Conservation (phyloP, 768 basidiomycete species). For the Guyanaporus albipodus region DNA sequence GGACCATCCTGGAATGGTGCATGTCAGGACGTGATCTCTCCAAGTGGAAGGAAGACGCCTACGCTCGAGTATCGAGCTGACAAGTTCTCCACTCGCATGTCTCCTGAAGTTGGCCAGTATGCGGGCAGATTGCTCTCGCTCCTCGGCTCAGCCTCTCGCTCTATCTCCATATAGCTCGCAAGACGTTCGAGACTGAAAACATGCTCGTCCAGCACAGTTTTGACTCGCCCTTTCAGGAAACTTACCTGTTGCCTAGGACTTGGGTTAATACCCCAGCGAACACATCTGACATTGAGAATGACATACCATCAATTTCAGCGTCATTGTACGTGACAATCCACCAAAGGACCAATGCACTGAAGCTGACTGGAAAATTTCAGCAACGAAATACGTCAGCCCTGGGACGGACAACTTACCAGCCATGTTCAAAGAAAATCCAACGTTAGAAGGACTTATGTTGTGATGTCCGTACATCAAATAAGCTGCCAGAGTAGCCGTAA, state of each 20-base stretch:
- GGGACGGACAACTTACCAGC: slow-evolving; percentile 3
- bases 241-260: slow-evolving; percentile 20
- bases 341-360: slow-evolving; percentile 11
- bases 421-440: slow-evolving; percentile 13
- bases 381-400: not conserved
- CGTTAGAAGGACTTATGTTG: slow-evolving; percentile 14
- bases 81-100: slow-evolving; percentile 49
- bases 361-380: not conserved
- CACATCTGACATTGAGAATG: not conserved
- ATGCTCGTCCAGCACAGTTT: not conserved
- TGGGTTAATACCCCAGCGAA: not conserved
- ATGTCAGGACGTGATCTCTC: not conserved
- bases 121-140: slow-evolving; percentile 48
- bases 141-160: slow-evolving; percentile 48
- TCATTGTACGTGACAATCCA: slow-evolving; percentile 25
- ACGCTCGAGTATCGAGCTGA: slow-evolving; percentile 49
- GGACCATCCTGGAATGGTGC: not conserved
- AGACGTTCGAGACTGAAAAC: slow-evolving; percentile 32
- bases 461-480: slow-evolving; percentile 35
- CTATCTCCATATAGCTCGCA: slow-evolving; percentile 48
- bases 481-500: slow-evolving; percentile 26
- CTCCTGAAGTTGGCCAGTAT: slow-evolving; percentile 61
- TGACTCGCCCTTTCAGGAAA: no score
- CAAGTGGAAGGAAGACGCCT: not conserved
- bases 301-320: slow-evolving; percentile 10